Conservation (phyloP, 306 rosid species). For the Abrus precatorius region DNA sequence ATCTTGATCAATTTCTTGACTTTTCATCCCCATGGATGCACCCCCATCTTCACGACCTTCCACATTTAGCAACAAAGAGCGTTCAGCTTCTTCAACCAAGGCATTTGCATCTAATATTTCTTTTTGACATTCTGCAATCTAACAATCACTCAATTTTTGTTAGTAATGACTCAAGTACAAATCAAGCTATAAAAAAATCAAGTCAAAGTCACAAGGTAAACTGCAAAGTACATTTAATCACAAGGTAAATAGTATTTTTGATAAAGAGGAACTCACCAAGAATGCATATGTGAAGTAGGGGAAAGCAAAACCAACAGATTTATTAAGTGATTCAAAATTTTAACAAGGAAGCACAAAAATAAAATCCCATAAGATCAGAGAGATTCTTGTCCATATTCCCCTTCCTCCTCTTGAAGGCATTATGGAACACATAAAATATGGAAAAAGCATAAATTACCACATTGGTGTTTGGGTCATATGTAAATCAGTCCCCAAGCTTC, state of each 20-base stretch:
- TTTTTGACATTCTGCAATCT: conserved; percentile 87
- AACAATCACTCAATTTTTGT: conserved; percentile 29
- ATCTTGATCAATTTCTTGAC: conserved; percentile 59
- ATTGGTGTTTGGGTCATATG: not conserved
- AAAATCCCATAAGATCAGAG: no score
- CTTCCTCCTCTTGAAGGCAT: no score
- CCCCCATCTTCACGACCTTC: conserved; percentile 44
- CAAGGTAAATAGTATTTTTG: not conserved
- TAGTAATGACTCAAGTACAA: conserved; percentile 17
- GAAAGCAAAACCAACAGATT: not conserved
- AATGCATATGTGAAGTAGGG: not conserved
- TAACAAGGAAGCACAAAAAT: not conserved
- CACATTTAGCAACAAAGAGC: conserved; percentile 57
- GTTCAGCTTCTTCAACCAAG: conserved; percentile 79
- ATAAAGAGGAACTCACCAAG: not conserved
- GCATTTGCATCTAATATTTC: conserved; percentile 82
- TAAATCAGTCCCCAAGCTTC: not conserved
- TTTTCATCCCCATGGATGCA: conserved; percentile 39
- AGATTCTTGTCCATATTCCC: no score
- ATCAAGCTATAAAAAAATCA: conserved; percentile 13
- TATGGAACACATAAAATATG: no score
- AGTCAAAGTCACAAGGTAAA: not conserved
- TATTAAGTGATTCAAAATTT: not conserved
- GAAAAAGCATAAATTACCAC: no score
- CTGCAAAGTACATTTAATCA: not conserved